Conservation (phyloP, 2,329 filamentous ascomycete genomes). For the Sclerotinia spermophila region DNA sequence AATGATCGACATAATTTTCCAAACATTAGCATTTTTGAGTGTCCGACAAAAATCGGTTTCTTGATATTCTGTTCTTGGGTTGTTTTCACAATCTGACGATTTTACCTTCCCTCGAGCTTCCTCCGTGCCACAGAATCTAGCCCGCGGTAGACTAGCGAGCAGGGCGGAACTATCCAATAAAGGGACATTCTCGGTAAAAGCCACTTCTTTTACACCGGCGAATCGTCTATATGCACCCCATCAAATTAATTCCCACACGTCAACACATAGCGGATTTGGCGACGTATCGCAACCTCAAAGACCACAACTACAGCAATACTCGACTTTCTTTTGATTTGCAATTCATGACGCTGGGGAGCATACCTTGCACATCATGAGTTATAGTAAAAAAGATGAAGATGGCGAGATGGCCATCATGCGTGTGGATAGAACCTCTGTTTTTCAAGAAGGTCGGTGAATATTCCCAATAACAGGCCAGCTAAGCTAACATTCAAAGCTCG, state of each 20-base stretch:
- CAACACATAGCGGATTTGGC: constrained; percentile 29
- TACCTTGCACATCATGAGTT: constrained; percentile 66
- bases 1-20: not conserved
- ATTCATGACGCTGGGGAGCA: constrained; percentile 39
- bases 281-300: constrained; percentile 31
- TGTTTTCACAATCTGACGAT: too few relatives aligned
- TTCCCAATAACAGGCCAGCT: constrained; percentile 33
- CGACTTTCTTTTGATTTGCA: constrained; percentile 28
- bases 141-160: not conserved
- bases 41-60: not conserved
- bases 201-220: not conserved
- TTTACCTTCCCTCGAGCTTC: not conserved
- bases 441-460: constrained; percentile 79
- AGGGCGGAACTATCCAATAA: not conserved
- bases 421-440: constrained; percentile 95
- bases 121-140: not conserved
- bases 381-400: constrained; percentile 99
- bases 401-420: constrained; percentile 89
- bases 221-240: not conserved
- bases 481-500: constrained; percentile 62
- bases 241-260: not conserved
- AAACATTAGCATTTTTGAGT: rapidly evolving
- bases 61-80: not conserved
- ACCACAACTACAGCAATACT: constrained; percentile 17
- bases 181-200: not conserved